These are phyloP conservation scores for Monosporozyma aquatica DNA, from an alignment of 805 yeast genomes.

Conservation along the genomic window DNA sequence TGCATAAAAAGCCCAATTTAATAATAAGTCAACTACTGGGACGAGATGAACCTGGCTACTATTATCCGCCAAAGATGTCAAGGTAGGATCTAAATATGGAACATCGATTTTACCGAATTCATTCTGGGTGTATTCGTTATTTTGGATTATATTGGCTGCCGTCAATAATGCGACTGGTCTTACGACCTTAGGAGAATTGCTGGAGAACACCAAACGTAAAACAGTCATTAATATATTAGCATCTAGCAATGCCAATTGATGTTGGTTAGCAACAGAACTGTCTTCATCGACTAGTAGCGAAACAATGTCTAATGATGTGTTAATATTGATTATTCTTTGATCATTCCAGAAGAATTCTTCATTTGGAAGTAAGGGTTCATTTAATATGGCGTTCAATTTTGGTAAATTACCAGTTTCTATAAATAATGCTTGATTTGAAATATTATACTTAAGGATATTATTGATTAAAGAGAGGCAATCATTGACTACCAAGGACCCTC, in stretches of 20 bases:
- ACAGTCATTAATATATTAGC: constrained; percentile 59
- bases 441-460: constrained; percentile 68
- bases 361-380: constrained; percentile 46
- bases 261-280: constrained; percentile 48
- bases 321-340: constrained; percentile 60
- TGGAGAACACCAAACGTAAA: constrained; percentile 61
- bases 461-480: constrained; percentile 74
- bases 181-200: constrained; percentile 52
- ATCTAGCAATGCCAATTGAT: constrained; percentile 53
- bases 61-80: constrained; percentile 16
- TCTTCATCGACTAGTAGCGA: constrained; percentile 65
- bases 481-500: constrained; percentile 84
- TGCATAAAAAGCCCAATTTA: constrained; percentile 73
- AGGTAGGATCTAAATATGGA: constrained; percentile 76
- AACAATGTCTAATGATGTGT: constrained; percentile 61
- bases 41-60: constrained; percentile 32
- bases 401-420: constrained; percentile 76
- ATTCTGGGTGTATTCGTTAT: constrained; percentile 57
- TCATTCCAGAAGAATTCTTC: constrained; percentile 61
- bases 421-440: constrained; percentile 83
- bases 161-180: constrained; percentile 64
- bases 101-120: constrained; percentile 79
- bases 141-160: constrained; percentile 65
- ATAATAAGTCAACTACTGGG: constrained; percentile 65
- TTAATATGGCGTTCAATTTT: constrained; percentile 50